Evolutionary conservation across 2,329 filamentous ascomycete genomes (phyloP), one percentile per base, ranked within the genome.

Genomic region (Diaporthe citrichinensis): DNA sequence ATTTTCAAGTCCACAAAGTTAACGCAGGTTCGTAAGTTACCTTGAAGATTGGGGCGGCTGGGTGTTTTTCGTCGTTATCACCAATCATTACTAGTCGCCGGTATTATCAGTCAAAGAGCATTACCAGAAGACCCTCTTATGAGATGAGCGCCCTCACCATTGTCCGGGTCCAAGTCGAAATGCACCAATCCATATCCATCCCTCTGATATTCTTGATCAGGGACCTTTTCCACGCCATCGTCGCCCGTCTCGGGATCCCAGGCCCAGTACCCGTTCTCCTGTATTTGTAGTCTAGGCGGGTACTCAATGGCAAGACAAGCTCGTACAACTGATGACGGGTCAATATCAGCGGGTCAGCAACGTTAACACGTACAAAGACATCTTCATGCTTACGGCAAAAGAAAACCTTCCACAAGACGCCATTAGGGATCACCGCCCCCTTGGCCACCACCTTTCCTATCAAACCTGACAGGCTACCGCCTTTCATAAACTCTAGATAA

Each of bases 261-360:
- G 15, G 14, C 14, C 12, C 7, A 8, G 14, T 25, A 6, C 7
- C 36, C 36, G 20, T 68, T 12, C 20, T 68, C 31, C 28, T n/a
- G 4, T 36, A 51, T 28, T 10, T 15, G 12, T 34, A 41, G 25
- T 25, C 53, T 23, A 31, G 69, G 69, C 7, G 69, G 69, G 9
- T 59, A 72, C 7, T 72, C 39, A 55, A 72, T 72, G 5, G 55
- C 55, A 25, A 72, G 12, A 23, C 69, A 72, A 36, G 53, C 55
- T 9, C 55, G 39, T 8, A 61, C 23, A 23, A 72, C 69, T 72
- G n/a, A 17, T 51, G 8, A 44, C 10, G 28, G 10, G 20, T 9
- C 2, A 57, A 3, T 15, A 41, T 6, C 17, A 25, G 2, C 23
- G 0, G 14, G 39, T 31, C 9, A 57, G 25, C 14, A n/a, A 9